Evolutionary conservation across 306 rosid genomes (phyloP).

Genomic region (Gastrolobium villosum): DNA sequence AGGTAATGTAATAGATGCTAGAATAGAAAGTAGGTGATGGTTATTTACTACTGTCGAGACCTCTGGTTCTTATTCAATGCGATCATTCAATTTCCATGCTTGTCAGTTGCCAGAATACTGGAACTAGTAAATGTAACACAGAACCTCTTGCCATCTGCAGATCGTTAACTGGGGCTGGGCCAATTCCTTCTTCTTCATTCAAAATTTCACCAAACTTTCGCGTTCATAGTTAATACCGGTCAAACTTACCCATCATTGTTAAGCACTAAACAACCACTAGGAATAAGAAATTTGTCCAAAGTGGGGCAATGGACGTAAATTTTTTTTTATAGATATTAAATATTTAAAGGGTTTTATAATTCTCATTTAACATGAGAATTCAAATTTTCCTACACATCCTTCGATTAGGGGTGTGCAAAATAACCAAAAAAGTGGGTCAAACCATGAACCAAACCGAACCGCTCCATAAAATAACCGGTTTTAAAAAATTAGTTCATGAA

Average conservation of each 20-base stretch:
- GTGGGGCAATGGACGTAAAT: too few species aligned
- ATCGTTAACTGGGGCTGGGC: background rate
- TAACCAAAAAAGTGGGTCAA: too few species aligned
- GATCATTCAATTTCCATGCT: conserved; percentile 38
- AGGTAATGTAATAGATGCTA: background rate
- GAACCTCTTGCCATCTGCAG: conserved; percentile 24
- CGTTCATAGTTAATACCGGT: background rate
- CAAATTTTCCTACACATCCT: too few species aligned
- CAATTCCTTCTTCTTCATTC: conserved; percentile 13
- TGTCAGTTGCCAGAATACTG: background rate
- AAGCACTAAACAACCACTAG: background rate
- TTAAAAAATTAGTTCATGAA: too few species aligned
- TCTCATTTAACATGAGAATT: too few species aligned
- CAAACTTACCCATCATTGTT: background rate
- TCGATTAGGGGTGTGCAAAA: too few species aligned
- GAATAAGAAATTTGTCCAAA: background rate
- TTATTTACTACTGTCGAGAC: conserved; percentile 13
- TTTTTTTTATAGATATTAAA: too few species aligned
- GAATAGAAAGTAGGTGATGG: conserved; percentile 39
- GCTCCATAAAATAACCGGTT: too few species aligned
- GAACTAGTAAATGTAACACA: conserved; percentile 12
- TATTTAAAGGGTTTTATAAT: too few species aligned
- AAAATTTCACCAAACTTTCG: conserved; percentile 44
- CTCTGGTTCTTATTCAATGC: conserved; percentile 8
- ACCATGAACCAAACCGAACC: too few species aligned